phyloP scores from a whole-genome alignment of 768 basidiomycete species.

The Trametes punicea region DNA sequence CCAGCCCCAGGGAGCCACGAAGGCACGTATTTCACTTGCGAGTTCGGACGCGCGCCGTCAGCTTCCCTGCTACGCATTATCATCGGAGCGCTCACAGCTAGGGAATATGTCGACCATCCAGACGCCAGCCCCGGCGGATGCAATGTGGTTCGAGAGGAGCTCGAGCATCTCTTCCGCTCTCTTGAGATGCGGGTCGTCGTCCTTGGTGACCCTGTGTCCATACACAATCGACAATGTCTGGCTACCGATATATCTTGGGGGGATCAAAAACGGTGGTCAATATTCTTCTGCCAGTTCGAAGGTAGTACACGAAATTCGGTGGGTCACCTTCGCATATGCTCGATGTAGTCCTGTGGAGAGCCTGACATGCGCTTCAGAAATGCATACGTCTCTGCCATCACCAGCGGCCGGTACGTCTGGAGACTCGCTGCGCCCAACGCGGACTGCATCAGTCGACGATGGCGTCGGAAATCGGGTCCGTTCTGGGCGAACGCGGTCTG shows the following conservation, averaged over 20 bases:
- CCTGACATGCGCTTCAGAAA: conserved; percentile 52
- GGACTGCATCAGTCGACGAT: conserved; percentile 58
- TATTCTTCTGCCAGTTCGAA: too few relatives aligned
- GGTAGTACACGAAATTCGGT: background rate
- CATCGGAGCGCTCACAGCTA: background rate
- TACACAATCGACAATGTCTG: conserved; percentile 5
- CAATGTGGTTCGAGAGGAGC: conserved; percentile 12
- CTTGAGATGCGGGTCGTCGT: conserved; percentile 5
- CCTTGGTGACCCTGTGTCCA: conserved; percentile 6
- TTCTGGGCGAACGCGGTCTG: conserved; percentile 47
- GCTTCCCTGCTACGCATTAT: too few relatives aligned
- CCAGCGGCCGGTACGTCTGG: conserved; percentile 48
- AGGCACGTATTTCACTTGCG: conserved; percentile 21
- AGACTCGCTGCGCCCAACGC: conserved; percentile 53
- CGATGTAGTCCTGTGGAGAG: conserved; percentile 22
- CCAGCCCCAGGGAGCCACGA: conserved; percentile 22
- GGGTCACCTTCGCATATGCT: background rate
- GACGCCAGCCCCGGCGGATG: background rate
- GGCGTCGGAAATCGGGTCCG: conserved; percentile 52
- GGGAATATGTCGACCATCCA: conserved; percentile 15
- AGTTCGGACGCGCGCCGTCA: too few relatives aligned
- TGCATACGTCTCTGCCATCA: conserved; percentile 47
- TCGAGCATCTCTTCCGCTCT: background rate
- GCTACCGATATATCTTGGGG: background rate
- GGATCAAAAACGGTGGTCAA: too few relatives aligned